Percentiles rank a stretch among this genome's conserved stretches.
These are phyloP conservation scores for Neonectria punicea DNA, from an alignment of 2,329 filamentous ascomycete genomes.

Conservation along the genomic window DNA sequence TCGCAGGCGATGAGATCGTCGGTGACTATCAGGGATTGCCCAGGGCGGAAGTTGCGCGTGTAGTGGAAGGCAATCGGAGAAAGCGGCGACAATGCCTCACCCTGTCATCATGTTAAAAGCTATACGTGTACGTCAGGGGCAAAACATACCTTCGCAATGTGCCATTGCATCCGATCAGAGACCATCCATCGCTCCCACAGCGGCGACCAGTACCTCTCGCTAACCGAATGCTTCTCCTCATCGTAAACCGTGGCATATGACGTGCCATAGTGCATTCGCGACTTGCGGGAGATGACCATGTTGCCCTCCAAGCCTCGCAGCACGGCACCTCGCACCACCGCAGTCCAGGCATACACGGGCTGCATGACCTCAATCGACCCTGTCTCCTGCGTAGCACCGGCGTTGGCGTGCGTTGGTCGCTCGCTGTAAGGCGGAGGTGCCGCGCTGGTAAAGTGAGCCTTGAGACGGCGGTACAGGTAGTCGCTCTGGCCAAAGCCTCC, in stretches of 20 bases:
- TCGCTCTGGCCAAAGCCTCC: constrained; percentile 85
- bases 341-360: constrained; percentile 84
- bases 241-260: constrained; percentile 86
- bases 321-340: constrained; percentile 81
- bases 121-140: neutral
- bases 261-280: constrained; percentile 82
- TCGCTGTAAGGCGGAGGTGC: constrained; percentile 74
- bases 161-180: constrained; percentile 85
- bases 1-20: constrained; percentile 84
- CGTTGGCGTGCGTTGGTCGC: constrained; percentile 72
- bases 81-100: constrained; percentile 78
- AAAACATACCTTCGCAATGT: constrained; percentile 75
- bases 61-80: constrained; percentile 85
- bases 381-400: constrained; percentile 57
- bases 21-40: constrained; percentile 80
- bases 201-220: constrained; percentile 81
- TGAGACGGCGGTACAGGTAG: constrained; percentile 78
- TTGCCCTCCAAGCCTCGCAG: constrained; percentile 79
- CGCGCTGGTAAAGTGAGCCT: constrained; percentile 71
- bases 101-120: constrained; percentile 55
- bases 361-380: constrained; percentile 82
- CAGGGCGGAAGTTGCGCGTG: constrained; percentile 83
- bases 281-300: constrained; percentile 80
- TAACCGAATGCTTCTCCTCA: constrained; percentile 76
- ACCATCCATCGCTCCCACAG: constrained; percentile 88